phyloP scores from a whole-genome alignment of 768 basidiomycete species.

The Pisolithus tinctorius region DNA sequence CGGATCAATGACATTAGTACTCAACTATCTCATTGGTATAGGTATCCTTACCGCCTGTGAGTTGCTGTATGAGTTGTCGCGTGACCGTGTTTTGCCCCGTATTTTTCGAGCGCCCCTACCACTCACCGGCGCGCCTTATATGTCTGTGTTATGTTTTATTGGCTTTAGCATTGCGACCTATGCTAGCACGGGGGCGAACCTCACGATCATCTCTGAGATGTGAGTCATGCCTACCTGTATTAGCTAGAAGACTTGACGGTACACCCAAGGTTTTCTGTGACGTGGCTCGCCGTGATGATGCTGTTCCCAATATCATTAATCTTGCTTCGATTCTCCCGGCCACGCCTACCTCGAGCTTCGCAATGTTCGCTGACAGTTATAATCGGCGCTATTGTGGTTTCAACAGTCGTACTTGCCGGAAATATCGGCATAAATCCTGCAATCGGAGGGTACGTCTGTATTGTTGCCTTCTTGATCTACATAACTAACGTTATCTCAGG shows the following conservation, averaged over 20 bases:
- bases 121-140: conserved; percentile 43
- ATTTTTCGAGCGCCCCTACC: conserved; percentile 44
- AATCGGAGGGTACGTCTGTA: conserved; percentile 42
- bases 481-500: conserved; percentile 22
- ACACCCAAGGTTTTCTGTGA: conserved; percentile 50
- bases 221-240: conserved; percentile 14
- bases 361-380: conserved; percentile 37
- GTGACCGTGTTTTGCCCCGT: conserved; percentile 54
- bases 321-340: conserved; percentile 59
- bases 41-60: conserved; percentile 55
- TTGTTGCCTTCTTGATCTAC: neutral
- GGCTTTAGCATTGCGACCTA: conserved; percentile 49
- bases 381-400: conserved; percentile 36
- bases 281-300: conserved; percentile 60
- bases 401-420: conserved; percentile 43
- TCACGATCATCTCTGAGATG: conserved; percentile 56
- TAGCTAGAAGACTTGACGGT: conserved; percentile 2
- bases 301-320: conserved; percentile 57
- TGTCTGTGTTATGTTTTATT: conserved; percentile 46
- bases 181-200: conserved; percentile 46
- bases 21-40: conserved; percentile 13
- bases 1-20: neutral
- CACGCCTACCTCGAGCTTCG: conserved; percentile 41
- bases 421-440: conserved; percentile 53
- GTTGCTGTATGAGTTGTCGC: conserved; percentile 49